A percentile compares a stretch with the other conserved stretches of the same genome.
phyloP scores from a whole-genome alignment of 176 grass and related monocot genomes.

The Phragmites australis region DNA sequence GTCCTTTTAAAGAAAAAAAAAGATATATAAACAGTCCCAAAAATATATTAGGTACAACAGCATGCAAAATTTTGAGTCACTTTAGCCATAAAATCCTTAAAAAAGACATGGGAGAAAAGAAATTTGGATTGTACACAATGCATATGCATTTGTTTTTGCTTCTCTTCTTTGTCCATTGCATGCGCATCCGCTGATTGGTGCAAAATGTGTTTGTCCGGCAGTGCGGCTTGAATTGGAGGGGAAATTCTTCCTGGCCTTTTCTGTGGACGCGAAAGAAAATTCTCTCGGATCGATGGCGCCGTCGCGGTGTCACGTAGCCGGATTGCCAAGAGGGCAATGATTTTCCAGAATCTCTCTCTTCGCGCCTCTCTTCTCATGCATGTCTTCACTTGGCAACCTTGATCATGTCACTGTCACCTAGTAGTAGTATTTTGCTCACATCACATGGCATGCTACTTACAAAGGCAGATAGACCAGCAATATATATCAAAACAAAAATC shows the following conservation, averaged over 20 bases:
- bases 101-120: too few species aligned
- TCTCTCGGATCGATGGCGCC: constrained; percentile 27
- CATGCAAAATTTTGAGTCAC: not conserved
- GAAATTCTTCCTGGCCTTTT: not conserved
- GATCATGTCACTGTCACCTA: constrained; percentile 16
- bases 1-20: too few species aligned
- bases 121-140: not conserved
- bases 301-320: constrained; percentile 21
- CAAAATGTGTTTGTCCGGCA: not conserved
- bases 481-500: not conserved
- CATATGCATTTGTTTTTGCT: not conserved
- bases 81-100: not conserved
- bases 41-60: not conserved
- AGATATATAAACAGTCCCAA: too few species aligned
- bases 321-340: constrained; percentile 1
- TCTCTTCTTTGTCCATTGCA: not conserved
- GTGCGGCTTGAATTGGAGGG: not conserved
- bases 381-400: constrained; percentile 20
- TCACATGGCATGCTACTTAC: not conserved
- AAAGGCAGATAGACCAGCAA: not conserved
- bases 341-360: constrained; percentile 1
- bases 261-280: constrained; percentile 22
- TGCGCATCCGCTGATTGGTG: not conserved
- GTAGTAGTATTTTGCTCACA: constrained; percentile 25
- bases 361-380: constrained; percentile 3